These are phyloP conservation scores for Paecilomyces formosus DNA, from an alignment of 2,329 filamentous ascomycete species.

Conservation along the genomic window DNA sequence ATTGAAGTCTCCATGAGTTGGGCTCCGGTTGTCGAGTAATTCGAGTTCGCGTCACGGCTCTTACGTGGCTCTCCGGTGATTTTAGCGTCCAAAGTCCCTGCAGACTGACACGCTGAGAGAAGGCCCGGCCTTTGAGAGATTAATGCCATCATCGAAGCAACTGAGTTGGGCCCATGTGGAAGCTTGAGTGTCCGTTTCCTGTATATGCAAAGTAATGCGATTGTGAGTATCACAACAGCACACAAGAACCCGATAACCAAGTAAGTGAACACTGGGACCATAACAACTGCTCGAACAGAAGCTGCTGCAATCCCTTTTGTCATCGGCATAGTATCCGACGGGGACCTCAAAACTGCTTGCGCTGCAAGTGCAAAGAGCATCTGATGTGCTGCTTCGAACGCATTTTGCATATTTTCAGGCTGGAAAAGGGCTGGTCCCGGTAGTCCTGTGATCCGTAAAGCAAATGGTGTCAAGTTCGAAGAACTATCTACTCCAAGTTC, in stretches of 20 bases:
- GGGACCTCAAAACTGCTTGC: neutral
- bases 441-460: conserved; percentile 19
- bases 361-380: conserved; percentile 33
- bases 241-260: conserved; percentile 16
- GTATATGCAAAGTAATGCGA: conserved; percentile 15
- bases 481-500: conserved; percentile 15
- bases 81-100: neutral
- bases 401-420: conserved; percentile 19
- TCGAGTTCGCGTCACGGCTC: neutral
- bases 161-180: neutral
- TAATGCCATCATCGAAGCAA: neutral
- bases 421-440: conserved; percentile 27
- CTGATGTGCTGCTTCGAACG: conserved; percentile 35
- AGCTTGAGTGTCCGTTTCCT: conserved; percentile 3
- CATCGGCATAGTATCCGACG: neutral
- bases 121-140: neutral
- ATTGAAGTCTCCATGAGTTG: neutral
- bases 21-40: neutral
- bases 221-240: conserved; percentile 10
- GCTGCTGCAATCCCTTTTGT: neutral
- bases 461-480: conserved; percentile 31
- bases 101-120: neutral
- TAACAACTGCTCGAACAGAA: conserved; percentile 7
- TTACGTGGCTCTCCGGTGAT: neutral
- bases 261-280: conserved; percentile 16